phyloP scores from a whole-genome alignment of 2,329 filamentous ascomycete species.

The Chaetomiaceae sp. region DNA sequence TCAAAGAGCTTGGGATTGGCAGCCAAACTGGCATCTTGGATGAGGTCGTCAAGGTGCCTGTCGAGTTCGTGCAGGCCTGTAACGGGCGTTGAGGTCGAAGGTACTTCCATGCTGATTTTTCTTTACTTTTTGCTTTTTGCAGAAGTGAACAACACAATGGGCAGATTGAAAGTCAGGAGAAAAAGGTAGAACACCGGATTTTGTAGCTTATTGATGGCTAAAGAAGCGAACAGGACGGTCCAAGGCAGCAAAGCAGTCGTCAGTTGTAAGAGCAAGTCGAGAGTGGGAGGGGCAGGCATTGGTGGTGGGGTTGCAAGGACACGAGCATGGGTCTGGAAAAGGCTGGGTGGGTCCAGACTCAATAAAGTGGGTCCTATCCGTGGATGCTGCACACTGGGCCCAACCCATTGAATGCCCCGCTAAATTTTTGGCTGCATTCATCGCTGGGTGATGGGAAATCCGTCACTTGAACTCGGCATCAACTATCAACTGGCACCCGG shows the following conservation, averaged over 20 bases:
- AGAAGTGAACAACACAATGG: no score
- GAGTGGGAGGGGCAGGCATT: not conserved
- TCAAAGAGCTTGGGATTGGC: conserved; percentile 51
- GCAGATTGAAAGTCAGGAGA: not conserved
- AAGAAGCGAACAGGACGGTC: not conserved
- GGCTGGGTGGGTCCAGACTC: not conserved
- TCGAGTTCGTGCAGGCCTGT: conserved; percentile 50
- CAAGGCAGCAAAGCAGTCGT: conserved; percentile 8
- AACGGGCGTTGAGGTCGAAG: conserved; percentile 42
- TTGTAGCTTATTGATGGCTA: not conserved
- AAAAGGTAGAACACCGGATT: no score
- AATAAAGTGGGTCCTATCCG: not conserved
- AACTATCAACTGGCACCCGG: no score
- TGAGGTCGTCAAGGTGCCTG: conserved; percentile 48
- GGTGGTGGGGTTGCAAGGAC: not conserved
- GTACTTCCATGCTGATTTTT: conserved; percentile 5
- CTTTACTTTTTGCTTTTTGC: not conserved
- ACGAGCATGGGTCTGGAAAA: not conserved
- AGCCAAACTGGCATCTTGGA: conserved; percentile 37
- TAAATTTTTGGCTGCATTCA: conserved; percentile 10
- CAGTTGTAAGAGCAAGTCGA: not conserved
- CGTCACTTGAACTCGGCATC: no score
- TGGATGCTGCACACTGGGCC: no score
- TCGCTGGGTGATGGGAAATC: no score
- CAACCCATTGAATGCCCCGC: conserved; percentile 15